These are phyloP conservation scores for Cercophora newfieldiana DNA, from an alignment of 495 filamentous ascomycete species.

Conservation along the genomic window DNA sequence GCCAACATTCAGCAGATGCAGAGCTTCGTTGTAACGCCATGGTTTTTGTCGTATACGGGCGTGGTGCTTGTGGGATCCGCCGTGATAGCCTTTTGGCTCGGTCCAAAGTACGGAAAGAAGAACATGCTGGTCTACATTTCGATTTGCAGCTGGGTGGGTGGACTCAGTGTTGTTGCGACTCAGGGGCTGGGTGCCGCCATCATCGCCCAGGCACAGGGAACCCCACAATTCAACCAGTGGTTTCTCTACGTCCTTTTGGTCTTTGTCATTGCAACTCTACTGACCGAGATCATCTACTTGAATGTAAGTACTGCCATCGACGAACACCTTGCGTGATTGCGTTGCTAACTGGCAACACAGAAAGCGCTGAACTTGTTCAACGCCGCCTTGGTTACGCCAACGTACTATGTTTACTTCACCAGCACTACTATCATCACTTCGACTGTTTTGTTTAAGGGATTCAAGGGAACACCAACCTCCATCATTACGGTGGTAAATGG, in stretches of 20 bases:
- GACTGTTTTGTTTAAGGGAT: conserved; percentile 88
- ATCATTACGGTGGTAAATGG: conserved; percentile 91
- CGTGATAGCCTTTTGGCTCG: conserved; percentile 78
- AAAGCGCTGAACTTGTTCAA: conserved; percentile 99
- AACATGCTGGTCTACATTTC: conserved; percentile 97
- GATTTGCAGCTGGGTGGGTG: conserved; percentile 93
- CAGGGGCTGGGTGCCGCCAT: conserved; percentile 93
- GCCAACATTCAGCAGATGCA: conserved; percentile 92
- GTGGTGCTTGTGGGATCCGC: conserved; percentile 72
- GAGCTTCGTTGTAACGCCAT: conserved; percentile 80
- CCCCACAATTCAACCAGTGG: conserved; percentile 92
- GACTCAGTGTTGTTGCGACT: conserved; percentile 90
- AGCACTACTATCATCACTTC: conserved; percentile 92
- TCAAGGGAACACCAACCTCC: conserved; percentile 77
- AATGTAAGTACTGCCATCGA: conserved; percentile 66
- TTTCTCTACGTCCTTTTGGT: conserved; percentile 90
- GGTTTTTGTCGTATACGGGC: conserved; percentile 83
- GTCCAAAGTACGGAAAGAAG: conserved; percentile 89
- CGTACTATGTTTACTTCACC: conserved; percentile 98
- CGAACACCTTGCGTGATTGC: neutral
- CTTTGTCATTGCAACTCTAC: conserved; percentile 81
- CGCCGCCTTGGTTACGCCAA: conserved; percentile 93
- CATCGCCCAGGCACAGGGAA: conserved; percentile 77
- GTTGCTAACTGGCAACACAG: conserved; percentile 52
- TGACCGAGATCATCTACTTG: conserved; percentile 92